phyloP scores from a whole-genome alignment of 345 rosid species.

The Linum lewisii region DNA sequence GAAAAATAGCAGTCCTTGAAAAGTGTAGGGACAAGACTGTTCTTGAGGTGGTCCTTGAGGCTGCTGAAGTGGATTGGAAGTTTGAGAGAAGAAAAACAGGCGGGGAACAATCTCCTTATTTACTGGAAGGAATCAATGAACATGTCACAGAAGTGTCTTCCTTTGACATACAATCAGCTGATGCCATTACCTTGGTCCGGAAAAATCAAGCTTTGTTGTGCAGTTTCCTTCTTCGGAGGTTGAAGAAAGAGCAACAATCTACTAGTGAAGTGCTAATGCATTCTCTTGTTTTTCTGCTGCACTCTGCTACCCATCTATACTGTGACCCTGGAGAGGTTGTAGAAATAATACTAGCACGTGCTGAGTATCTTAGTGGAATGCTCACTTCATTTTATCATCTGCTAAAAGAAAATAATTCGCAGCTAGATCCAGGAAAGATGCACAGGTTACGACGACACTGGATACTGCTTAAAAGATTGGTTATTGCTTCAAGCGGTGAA shows the following conservation, averaged over 20 bases:
- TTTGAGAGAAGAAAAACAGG: constrained; percentile 28
- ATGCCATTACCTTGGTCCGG: constrained; percentile 72
- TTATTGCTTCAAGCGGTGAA: constrained; percentile 56
- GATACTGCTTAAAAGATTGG: constrained; percentile 59
- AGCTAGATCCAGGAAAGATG: constrained; percentile 32
- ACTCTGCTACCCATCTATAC: constrained; percentile 53
- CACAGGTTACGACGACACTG: constrained; percentile 45
- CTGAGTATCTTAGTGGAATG: constrained; percentile 46
- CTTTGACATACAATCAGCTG: constrained; percentile 38
- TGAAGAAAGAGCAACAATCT: constrained; percentile 51
- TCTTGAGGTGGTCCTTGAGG: constrained; percentile 58
- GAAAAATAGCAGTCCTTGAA: constrained; percentile 46
- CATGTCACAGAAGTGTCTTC: constrained; percentile 43
- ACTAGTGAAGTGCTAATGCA: constrained; percentile 71
- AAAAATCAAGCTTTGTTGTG: constrained; percentile 61
- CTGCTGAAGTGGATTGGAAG: constrained; percentile 59
- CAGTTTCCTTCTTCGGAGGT: constrained; percentile 45
- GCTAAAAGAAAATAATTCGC: constrained; percentile 37
- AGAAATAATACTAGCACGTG: constrained; percentile 49
- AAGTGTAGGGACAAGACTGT: constrained; percentile 61
- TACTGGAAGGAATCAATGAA: constrained; percentile 34
- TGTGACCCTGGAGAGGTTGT: constrained; percentile 55
- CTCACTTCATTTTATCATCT: constrained; percentile 37
- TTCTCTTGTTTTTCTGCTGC: constrained; percentile 56
- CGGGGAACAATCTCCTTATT: constrained; percentile 19